Base-by-base conservation (phyloP, 345 rosid genomes). In the Fremontodendron californicum region DNA sequence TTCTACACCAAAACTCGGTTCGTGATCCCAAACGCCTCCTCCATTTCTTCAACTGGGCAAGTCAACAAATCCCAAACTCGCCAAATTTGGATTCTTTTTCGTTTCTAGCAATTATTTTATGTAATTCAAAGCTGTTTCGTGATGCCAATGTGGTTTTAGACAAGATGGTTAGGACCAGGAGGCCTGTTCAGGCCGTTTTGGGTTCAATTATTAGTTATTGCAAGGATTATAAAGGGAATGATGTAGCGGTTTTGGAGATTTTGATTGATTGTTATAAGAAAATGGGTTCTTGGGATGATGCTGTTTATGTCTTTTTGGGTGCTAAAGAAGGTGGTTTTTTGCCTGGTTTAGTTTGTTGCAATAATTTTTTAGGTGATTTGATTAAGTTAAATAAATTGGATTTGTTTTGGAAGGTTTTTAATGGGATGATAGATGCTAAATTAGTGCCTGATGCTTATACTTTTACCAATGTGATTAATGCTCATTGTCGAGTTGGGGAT, bases 11-110 rank as follows among this genome's bases (percentile, higher is more conserved):
- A 16, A 86, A 71, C 82, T 80, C 63, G 65, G 89, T 81, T 35
- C 77, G 49, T 73, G 91, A 93, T 60, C 94, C 94, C 1, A 57
- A 37, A 33, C 90, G 75, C 80, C 91, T 94, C 12, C 71, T 89
- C 23, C 71, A 78, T 74, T 93, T 94, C 89, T 91, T 93, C 82
- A 77, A 81, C 35, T 91, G 91, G 97, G 83, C 86, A 71, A 81
- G 78, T 61, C 75, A 83, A 57, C 77, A 75, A 16, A 49, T 82
- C 77, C 82, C 87, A 0, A 60, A 61, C 39, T 82, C 86, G 51
- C 92, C 78, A 64, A 83, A 82, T 49, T 77, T 90, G 62, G 80
- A 81, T 77, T 88, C 93, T 27, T 91, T 85, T 79, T 86, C 97
- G 15, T 65, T 77, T 61, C 85, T 90, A 13, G 92, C 94, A 9